These are phyloP conservation scores for Monosporascus sp. DNA, from an alignment of 2,329 filamentous ascomycete genomes.

Conservation along the genomic window DNA sequence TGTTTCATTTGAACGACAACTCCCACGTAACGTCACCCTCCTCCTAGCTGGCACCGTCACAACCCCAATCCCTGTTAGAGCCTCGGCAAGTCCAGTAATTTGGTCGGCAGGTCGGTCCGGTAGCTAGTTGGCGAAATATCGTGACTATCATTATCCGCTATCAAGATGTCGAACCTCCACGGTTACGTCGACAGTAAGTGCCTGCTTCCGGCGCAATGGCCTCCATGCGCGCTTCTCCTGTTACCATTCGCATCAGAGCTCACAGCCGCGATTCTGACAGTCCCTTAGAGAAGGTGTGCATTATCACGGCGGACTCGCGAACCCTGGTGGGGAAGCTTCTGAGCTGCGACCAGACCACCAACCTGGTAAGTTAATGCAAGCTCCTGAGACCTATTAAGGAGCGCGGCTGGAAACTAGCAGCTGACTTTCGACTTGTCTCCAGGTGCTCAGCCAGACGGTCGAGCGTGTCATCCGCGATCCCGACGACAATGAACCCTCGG, in stretches of 20 bases:
- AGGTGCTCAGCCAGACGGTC: slow-evolving; percentile 76
- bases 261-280: slow-evolving; percentile 25
- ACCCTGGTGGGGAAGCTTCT: slow-evolving; percentile 78
- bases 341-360: slow-evolving; percentile 86
- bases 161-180: slow-evolving; percentile 27
- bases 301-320: slow-evolving; percentile 88
- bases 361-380: slow-evolving; percentile 55
- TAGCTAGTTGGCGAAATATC: too few relatives aligned
- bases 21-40: too few relatives aligned
- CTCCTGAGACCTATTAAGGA: background rate
- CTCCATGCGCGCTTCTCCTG: too few relatives aligned
- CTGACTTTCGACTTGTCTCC: slow-evolving; percentile 1
- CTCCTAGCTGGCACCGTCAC: too few relatives aligned
- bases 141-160: background rate
- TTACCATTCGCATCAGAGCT: too few relatives aligned
- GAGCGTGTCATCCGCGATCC: slow-evolving; percentile 86
- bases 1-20: too few relatives aligned
- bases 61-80: too few relatives aligned
- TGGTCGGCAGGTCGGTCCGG: too few relatives aligned
- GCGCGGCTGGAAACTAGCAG: background rate
- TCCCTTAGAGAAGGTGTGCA: slow-evolving; percentile 75
- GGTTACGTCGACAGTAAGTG: slow-evolving; percentile 28
- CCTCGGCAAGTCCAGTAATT: too few relatives aligned
- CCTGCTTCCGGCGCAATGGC: background rate
- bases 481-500: slow-evolving; percentile 77